Evolutionary conservation across 306 rosid genomes (phyloP).

Genomic region (Alnus rubra): DNA sequence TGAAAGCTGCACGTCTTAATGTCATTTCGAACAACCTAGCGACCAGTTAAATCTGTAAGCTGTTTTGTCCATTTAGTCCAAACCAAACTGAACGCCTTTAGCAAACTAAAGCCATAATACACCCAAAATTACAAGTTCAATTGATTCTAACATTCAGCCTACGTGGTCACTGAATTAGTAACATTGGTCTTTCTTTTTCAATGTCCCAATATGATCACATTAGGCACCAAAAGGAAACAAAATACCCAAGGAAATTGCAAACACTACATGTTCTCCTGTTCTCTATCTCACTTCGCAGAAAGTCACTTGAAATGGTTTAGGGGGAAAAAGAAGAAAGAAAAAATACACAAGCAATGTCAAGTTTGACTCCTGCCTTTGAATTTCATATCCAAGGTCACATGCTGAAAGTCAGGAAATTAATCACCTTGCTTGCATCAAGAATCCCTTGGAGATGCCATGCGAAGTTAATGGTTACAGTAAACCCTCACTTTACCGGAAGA

Average conservation of each 20-base stretch:
- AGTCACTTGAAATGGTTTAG: neutral
- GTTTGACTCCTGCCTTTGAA: constrained; percentile 8
- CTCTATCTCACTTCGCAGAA: neutral
- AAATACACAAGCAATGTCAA: constrained; percentile 10
- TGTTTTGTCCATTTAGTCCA: too few species aligned
- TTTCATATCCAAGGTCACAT: constrained; percentile 20
- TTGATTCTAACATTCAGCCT: too few species aligned
- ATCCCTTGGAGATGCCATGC: constrained; percentile 11
- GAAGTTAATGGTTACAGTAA: neutral
- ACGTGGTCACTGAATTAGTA: too few species aligned
- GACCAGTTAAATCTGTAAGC: too few species aligned
- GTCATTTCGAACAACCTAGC: too few species aligned
- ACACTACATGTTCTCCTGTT: neutral
- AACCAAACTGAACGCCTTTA: too few species aligned
- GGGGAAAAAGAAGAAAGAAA: neutral
- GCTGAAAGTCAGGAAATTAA: neutral
- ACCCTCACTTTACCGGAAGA: constrained; percentile 32
- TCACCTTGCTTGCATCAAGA: constrained; percentile 7
- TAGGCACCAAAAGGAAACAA: too few species aligned
- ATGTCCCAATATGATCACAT: too few species aligned
- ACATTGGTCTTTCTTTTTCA: neutral
- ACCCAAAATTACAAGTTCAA: too few species aligned
- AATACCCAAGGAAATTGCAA: too few species aligned
- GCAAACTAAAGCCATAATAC: too few species aligned
- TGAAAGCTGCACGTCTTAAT: too few species aligned